Evolutionary conservation across 176 grass and related monocot genomes (phyloP).

Genomic region (Triticum timopheevii): DNA sequence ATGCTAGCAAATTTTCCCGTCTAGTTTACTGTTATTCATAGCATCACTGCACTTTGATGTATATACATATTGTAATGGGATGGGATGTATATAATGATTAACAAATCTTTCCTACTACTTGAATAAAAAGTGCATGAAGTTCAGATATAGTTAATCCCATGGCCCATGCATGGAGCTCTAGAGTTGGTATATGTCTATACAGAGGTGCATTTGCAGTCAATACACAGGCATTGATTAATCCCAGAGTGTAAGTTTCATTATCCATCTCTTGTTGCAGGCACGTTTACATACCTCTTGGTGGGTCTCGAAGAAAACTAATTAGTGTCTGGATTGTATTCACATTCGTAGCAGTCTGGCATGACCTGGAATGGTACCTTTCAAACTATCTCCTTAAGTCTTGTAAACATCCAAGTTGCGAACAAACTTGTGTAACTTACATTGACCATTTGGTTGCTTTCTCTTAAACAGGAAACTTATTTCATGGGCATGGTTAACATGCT

Average conservation of each 20-base stretch:
- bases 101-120: not conserved
- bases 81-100: not conserved
- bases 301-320: slow-evolving; percentile 77
- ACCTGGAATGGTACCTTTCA: slow-evolving; percentile 77
- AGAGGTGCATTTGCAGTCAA: not conserved
- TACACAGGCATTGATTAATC: not conserved
- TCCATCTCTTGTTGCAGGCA: slow-evolving; percentile 55
- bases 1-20: not conserved
- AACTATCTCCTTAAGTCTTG: slow-evolving; percentile 4
- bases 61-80: not conserved
- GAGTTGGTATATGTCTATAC: slow-evolving; percentile 15
- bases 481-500: slow-evolving; percentile 97
- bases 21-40: not conserved
- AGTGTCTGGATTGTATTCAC: slow-evolving; percentile 99
- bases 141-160: slow-evolving; percentile 17
- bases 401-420: not conserved
- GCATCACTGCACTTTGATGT: not conserved
- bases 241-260: slow-evolving; percentile 5
- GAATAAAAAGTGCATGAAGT: not conserved
- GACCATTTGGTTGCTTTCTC: slow-evolving; percentile 22
- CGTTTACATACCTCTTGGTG: slow-evolving; percentile 96
- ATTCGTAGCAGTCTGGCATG: slow-evolving; percentile 96
- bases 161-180: slow-evolving; percentile 14
- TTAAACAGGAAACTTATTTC: slow-evolving; percentile 84
- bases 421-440: not conserved